These are phyloP conservation scores for Ustulina deusta DNA, from an alignment of 2,329 filamentous ascomycete species.

Conservation along the genomic window DNA sequence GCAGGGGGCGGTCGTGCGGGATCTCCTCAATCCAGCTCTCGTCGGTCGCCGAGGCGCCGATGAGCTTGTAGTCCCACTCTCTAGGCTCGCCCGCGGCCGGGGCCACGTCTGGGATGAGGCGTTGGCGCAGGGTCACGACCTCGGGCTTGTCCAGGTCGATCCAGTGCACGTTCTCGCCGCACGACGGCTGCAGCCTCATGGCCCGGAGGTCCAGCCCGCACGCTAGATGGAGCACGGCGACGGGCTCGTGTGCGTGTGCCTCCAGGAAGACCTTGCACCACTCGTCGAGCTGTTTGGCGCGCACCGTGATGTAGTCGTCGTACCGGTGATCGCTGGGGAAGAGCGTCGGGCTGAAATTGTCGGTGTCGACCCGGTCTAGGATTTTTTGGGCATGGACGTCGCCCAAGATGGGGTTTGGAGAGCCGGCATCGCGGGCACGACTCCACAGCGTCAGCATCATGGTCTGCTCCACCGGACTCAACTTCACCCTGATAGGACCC, in stretches of 20 bases:
- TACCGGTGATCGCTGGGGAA: constrained; percentile 39
- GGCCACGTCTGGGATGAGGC: constrained; percentile 37
- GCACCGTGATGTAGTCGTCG: constrained; percentile 37
- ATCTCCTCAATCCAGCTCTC: constrained; percentile 41
- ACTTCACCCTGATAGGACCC: constrained; percentile 34
- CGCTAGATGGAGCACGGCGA: constrained; percentile 44
- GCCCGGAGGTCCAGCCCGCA: constrained; percentile 45
- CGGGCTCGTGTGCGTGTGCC: constrained; percentile 37
- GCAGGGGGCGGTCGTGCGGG: constrained; percentile 39
- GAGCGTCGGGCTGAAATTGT: constrained; percentile 34
- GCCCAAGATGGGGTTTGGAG: constrained; percentile 36
- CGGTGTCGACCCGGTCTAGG: constrained; percentile 42
- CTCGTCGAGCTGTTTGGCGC: constrained; percentile 41
- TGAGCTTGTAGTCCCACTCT: constrained; percentile 29
- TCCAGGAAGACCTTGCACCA: constrained; percentile 44
- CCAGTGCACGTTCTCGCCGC: constrained; percentile 39
- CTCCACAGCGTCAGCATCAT: constrained; percentile 39
- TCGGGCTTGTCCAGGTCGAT: constrained; percentile 45
- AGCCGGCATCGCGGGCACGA: constrained; percentile 38
- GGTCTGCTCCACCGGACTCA: constrained; percentile 43
- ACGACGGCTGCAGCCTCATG: constrained; percentile 33
- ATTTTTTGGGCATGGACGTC: constrained; percentile 39
- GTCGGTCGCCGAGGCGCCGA: constrained; percentile 37
- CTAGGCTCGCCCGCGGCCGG: constrained; percentile 23
- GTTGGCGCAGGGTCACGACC: constrained; percentile 40